A percentile compares a stretch with the other conserved stretches of the same genome.
phyloP scores from a whole-genome alignment of 139 green algal species.

The Eudorina sp. region DNA sequence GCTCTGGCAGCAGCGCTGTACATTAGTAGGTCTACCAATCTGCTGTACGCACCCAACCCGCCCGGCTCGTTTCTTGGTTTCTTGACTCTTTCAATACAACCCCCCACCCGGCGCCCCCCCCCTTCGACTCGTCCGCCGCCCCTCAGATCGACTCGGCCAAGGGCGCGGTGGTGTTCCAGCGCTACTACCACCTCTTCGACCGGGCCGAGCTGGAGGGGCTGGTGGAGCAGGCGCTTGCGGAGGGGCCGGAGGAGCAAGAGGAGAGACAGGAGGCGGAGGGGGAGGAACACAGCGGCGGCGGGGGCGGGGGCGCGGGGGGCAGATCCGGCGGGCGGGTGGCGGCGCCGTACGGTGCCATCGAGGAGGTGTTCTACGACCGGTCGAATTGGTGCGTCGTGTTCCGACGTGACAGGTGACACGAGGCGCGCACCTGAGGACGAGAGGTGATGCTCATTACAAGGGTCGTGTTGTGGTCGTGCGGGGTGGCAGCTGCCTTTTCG shows the following conservation, averaged over 20 bases:
- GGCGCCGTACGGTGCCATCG: conserved; percentile 49
- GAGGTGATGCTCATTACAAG: too few species aligned
- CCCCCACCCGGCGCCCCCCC: not conserved
- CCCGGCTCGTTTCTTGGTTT: too few species aligned
- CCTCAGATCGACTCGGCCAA: conserved; percentile 81
- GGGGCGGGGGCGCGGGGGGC: not conserved
- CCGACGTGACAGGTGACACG: not conserved
- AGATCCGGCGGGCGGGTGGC: not conserved
- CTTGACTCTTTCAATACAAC: too few species aligned
- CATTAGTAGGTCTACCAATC: too few species aligned
- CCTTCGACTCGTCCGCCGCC: too few species aligned
- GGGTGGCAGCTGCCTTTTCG: too few species aligned
- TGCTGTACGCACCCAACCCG: too few species aligned
- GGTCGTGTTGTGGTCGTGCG: too few species aligned
- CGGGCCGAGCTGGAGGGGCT: conserved; percentile 13
- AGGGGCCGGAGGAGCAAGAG: conserved; percentile 3
- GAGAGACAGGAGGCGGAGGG: conserved; percentile 50
- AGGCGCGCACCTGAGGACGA: too few species aligned
- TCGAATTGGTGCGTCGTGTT: conserved; percentile 91
- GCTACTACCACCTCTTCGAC: conserved; percentile 98
- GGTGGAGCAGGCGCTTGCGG: conserved; percentile 20
- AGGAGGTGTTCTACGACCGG: conserved; percentile 84
- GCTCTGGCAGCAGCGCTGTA: too few species aligned
- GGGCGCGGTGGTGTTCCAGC: conserved; percentile 87
- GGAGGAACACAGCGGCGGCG: conserved; percentile 23